Percentiles rank a stretch among this genome's conserved stretches.
Evolutionary conservation across 768 basidiomycete genomes (phyloP).

Genomic region (Termitomyces sp.): DNA sequence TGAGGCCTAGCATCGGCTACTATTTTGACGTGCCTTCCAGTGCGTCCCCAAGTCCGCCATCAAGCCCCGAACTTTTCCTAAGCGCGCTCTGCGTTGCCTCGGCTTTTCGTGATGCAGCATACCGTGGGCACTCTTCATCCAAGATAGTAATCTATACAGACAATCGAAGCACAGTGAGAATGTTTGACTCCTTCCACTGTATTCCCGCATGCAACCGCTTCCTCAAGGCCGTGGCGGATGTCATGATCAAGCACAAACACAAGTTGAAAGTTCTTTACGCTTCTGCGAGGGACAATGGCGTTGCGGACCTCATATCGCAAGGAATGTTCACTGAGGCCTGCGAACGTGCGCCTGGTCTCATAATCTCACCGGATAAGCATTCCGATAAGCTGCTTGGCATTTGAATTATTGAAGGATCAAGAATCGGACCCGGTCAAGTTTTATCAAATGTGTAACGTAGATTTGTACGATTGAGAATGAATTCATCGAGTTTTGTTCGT

Average conservation of each 20-base stretch:
- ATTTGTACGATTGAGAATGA: not conserved
- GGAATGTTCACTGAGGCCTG: not conserved
- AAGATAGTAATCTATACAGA: constrained; percentile 5
- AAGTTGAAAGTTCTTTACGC: not conserved
- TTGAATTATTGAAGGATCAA: not conserved
- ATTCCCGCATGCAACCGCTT: not conserved
- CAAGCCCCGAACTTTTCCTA: not conserved
- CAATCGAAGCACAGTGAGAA: not conserved
- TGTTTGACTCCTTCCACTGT: not conserved
- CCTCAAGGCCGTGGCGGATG: not conserved
- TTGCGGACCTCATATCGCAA: not conserved
- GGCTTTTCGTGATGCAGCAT: not conserved
- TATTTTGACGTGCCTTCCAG: not conserved
- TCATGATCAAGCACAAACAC: not conserved
- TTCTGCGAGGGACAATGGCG: not conserved
- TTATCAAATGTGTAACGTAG: too few species aligned
- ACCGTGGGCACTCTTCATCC: not conserved
- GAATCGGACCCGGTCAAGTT: too few species aligned
- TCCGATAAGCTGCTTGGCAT: not conserved
- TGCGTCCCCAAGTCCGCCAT: not conserved
- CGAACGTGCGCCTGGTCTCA: not conserved
- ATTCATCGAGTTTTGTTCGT: not conserved
- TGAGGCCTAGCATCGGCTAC: not conserved
- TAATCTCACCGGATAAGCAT: not conserved
- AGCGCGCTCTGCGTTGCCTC: constrained; percentile 1